These are phyloP conservation scores for Fusarium buxicola DNA, from an alignment of 2,329 filamentous ascomycete genomes.

Conservation along the genomic window DNA sequence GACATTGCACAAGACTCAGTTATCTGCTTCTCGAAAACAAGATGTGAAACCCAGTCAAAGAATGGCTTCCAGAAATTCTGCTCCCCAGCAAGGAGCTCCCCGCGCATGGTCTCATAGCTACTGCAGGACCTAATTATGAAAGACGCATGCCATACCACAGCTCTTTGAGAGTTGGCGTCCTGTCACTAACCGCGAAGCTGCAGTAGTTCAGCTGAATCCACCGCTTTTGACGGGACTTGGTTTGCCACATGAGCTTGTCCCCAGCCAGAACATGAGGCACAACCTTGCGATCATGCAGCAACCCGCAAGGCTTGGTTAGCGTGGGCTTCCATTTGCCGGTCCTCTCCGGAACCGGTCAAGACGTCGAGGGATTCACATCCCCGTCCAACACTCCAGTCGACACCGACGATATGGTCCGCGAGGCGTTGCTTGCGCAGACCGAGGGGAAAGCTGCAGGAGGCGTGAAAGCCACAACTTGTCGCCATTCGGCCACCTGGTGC, in stretches of 20 bases:
- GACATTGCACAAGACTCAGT: constrained; percentile 7
- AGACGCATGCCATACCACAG: constrained; percentile 24
- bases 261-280: constrained; percentile 14
- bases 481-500: constrained; percentile 28
- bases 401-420: constrained; percentile 39
- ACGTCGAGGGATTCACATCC: constrained; percentile 26
- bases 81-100: neutral
- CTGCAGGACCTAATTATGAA: constrained; percentile 27
- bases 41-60: constrained; percentile 16
- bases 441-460: constrained; percentile 37
- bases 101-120: constrained; percentile 16
- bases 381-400: constrained; percentile 12
- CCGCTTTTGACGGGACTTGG: constrained; percentile 5
- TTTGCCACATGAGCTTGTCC: constrained; percentile 12
- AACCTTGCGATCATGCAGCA: constrained; percentile 42
- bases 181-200: constrained; percentile 26
- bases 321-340: constrained; percentile 29
- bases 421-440: constrained; percentile 36
- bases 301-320: constrained; percentile 32
- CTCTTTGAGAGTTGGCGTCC: constrained; percentile 15
- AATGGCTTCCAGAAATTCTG: constrained; percentile 18
- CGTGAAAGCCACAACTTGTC: constrained; percentile 26
- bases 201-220: constrained; percentile 29
- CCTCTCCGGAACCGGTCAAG: constrained; percentile 37
- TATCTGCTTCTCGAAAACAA: constrained; percentile 7